phyloP scores from a whole-genome alignment of 1,284 basidiomycete species.

The Hortiboletus rubellus region DNA sequence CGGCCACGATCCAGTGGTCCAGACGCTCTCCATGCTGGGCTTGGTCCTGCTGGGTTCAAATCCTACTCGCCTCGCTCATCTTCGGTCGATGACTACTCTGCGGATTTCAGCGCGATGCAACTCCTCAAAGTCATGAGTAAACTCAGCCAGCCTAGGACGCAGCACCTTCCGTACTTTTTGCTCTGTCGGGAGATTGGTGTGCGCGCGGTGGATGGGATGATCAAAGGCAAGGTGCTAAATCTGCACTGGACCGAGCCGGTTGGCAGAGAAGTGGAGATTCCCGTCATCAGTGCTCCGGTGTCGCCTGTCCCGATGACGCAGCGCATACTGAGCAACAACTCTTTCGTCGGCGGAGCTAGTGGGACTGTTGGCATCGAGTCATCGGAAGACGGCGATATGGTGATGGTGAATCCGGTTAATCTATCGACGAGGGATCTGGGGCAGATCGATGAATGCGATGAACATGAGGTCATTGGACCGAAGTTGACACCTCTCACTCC shows the following conservation, averaged over 20 bases:
- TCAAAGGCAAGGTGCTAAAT: slow-evolving; percentile 71
- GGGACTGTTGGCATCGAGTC: slow-evolving; percentile 37
- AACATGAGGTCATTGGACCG: slow-evolving; percentile 61
- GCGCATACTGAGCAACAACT: slow-evolving; percentile 32
- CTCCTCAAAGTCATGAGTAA: slow-evolving; percentile 75
- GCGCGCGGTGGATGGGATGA: slow-evolving; percentile 77
- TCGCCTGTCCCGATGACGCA: slow-evolving; percentile 30
- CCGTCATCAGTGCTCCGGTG: slow-evolving; percentile 26
- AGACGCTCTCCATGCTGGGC: slow-evolving; percentile 53
- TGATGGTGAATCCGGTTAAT: slow-evolving; percentile 39
- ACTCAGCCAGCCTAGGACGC: slow-evolving; percentile 58
- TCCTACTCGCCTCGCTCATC: slow-evolving; percentile 49
- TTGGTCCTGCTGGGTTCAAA: slow-evolving; percentile 62
- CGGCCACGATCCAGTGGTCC: slow-evolving; percentile 41
- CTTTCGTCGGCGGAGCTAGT: slow-evolving; percentile 34
- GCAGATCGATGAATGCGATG: slow-evolving; percentile 37
- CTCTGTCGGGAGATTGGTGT: slow-evolving; percentile 77
- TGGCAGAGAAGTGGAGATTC: slow-evolving; percentile 39
- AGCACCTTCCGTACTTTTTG: slow-evolving; percentile 70
- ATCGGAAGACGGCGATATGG: slow-evolving; percentile 50
- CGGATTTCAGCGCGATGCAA: slow-evolving; percentile 70
- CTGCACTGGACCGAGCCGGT: slow-evolving; percentile 74
- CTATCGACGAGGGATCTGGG: slow-evolving; percentile 38
- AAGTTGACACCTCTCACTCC: slow-evolving; percentile 72
- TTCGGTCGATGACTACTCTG: slow-evolving; percentile 38